Percentiles rank a stretch among this genome's conserved stretches.
Conservation (phyloP, 2,329 filamentous ascomycete genomes). For the Fusarium sterilihyphosum region DNA sequence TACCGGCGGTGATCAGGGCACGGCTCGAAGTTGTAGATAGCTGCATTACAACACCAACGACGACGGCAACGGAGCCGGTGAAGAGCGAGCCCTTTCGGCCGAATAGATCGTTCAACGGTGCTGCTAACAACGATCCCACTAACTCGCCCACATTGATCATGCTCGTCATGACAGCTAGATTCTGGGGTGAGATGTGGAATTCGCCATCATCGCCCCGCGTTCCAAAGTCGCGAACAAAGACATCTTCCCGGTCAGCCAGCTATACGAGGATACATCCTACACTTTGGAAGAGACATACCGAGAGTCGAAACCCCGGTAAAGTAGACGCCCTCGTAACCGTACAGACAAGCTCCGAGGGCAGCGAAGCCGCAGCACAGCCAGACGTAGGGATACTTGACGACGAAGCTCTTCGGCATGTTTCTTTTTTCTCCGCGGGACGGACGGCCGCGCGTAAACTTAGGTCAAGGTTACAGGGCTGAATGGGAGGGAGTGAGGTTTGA, state of each 20-base stretch:
- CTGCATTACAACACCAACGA: slow-evolving; percentile 41
- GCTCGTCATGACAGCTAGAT: slow-evolving; percentile 47
- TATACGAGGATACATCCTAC: not conserved
- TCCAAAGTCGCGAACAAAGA: slow-evolving; percentile 49
- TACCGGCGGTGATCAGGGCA: slow-evolving; percentile 38
- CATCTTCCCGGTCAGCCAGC: slow-evolving; percentile 34
- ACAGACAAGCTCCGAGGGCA: slow-evolving; percentile 49
- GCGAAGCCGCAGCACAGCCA: slow-evolving; percentile 50
- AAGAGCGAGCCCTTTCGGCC: slow-evolving; percentile 48
- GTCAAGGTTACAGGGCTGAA: slow-evolving; percentile 21
- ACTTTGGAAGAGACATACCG: slow-evolving; percentile 28
- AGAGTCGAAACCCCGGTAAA: slow-evolving; percentile 48
- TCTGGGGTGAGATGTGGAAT: slow-evolving; percentile 42
- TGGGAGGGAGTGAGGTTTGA: not conserved
- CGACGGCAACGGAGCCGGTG: slow-evolving; percentile 41
- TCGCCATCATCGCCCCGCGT: slow-evolving; percentile 39
- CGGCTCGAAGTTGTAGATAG: slow-evolving; percentile 38
- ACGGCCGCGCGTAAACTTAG: not conserved
- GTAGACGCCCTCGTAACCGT: slow-evolving; percentile 52
- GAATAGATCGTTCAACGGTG: slow-evolving; percentile 50
- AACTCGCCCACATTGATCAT: slow-evolving; percentile 54
- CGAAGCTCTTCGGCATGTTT: slow-evolving; percentile 16
- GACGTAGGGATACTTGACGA: slow-evolving; percentile 44
- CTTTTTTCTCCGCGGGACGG: not conserved
- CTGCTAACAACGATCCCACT: slow-evolving; percentile 48